Evolutionary conservation across 2,329 filamentous ascomycete genomes (phyloP), one percentile per base, ranked within the genome.

Genomic region (Ceratocystis alfenasii): DNA sequence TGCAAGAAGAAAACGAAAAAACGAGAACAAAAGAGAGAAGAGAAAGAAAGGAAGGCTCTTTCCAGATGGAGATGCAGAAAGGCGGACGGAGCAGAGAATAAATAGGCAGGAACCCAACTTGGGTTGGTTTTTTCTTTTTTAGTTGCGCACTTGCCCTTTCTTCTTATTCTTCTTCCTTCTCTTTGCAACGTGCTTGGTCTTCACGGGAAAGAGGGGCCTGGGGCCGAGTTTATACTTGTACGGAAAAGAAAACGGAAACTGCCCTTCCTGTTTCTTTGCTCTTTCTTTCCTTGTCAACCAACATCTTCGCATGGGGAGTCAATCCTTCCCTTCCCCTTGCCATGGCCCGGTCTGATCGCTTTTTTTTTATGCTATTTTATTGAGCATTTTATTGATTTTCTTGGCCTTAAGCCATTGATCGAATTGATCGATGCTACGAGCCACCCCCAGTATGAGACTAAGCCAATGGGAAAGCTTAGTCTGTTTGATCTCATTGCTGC

Each of bases 271-370:
- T 45, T 44, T 15, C 33, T 36, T 62, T 25, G 36, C 8, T 44
- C 60, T 45, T 62, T 33, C 45, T 22, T 62, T 28, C 36, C 60
- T 62, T 62, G 60, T 62, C 60, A 62, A 62, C 60, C 36, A 62
- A 41, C 44, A 44, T 62, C 33, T 45, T 62, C 33, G 20, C 60
- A 62, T 28, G 60, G 60, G 41, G 25, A 41, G 20, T 8, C 7
- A 46, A 45, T 41, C 60, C 45, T 62, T 41, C 60, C 17, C 28
- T 62, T 44, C 60, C 60, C 60, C 60, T 62, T 62, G 60, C 22
- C 44, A 33, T 61, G 57, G 28, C 33, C 33, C 33, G 33, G 36
- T 17, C 36, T 41, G 28, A 33, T 61, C 25, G 57, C 10, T 61
- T 17, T 41, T 61, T 15, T 41, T 4, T 10, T 61, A 33, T 10